A percentile compares a stretch with the other conserved stretches of the same genome.
Conservation (phyloP, 2,329 filamentous ascomycete genomes). For the Colletotrichum simmondsii region DNA sequence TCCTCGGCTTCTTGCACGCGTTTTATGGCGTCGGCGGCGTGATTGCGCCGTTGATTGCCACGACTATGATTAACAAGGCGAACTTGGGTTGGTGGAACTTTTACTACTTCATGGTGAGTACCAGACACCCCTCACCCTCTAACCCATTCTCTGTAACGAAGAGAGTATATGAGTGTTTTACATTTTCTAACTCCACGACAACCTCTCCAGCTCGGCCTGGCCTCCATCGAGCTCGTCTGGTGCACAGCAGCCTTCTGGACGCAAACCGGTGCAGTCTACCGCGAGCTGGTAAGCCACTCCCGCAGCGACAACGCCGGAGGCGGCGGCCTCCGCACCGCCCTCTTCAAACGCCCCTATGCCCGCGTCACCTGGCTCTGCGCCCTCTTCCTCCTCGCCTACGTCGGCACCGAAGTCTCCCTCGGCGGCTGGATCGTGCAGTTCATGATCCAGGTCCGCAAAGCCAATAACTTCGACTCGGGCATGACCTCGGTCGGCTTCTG, state of each 20-base stretch:
- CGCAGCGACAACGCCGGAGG: constrained; percentile 39
- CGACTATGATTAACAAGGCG: constrained; percentile 74
- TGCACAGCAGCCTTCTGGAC: constrained; percentile 67
- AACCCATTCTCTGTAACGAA: too few species aligned
- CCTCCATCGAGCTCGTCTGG: constrained; percentile 63
- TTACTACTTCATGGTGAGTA: constrained; percentile 78
- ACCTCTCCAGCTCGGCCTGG: constrained; percentile 58
- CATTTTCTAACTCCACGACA: background rate
- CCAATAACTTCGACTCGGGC: constrained; percentile 74
- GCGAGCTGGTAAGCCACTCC: constrained; percentile 45
- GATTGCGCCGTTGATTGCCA: constrained; percentile 76
- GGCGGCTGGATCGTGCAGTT: constrained; percentile 88
- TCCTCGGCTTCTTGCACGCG: constrained; percentile 75
- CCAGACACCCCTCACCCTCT: too few species aligned
- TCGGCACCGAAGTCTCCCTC: constrained; percentile 79
- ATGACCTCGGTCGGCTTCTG: constrained; percentile 85
- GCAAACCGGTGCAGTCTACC: constrained; percentile 65
- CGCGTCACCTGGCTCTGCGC: constrained; percentile 77
- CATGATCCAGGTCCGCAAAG: constrained; percentile 81
- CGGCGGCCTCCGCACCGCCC: constrained; percentile 44
- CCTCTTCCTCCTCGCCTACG: constrained; percentile 79
- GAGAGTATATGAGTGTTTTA: background rate
- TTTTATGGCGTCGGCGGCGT: constrained; percentile 77
- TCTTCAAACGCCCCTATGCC: constrained; percentile 55
- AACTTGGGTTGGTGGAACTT: constrained; percentile 74